Percentiles rank a stretch among this genome's conserved stretches.
Evolutionary conservation across 1,139 yeast species (phyloP).

Genomic region (Kurtzmaniella quercitrusa): DNA sequence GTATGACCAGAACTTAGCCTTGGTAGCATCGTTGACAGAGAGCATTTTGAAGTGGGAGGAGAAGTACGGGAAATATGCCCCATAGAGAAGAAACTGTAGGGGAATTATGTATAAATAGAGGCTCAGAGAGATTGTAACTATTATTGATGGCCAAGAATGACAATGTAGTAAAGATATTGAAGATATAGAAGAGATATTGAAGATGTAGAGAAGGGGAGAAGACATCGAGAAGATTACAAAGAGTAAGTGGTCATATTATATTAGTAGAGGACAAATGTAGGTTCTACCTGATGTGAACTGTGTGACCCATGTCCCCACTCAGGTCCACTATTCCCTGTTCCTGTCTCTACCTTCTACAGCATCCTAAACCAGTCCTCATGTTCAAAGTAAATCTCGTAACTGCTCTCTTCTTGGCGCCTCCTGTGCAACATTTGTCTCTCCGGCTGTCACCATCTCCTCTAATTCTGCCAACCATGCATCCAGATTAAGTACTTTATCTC

Average conservation of each 20-base stretch:
- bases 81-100: slow-evolving; percentile 15
- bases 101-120: neutral
- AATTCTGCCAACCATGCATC: slow-evolving; percentile 42
- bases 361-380: no score
- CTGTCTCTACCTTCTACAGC: no score
- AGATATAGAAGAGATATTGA: no score
- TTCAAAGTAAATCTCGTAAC: slow-evolving; percentile 19
- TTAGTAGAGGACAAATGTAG: no score
- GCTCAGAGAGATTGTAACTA: neutral
- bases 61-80: slow-evolving; percentile 55
- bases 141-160: neutral
- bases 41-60: slow-evolving; percentile 76
- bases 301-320: no score
- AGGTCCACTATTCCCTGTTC: no score
- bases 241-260: no score
- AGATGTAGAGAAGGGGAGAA: no score
- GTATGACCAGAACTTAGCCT: slow-evolving; percentile 54
- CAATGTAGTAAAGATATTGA: neutral
- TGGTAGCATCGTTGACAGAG: slow-evolving; percentile 69
- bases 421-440: slow-evolving; percentile 7
- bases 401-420: slow-evolving; percentile 14
- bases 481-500: slow-evolving; percentile 67
- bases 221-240: no score
- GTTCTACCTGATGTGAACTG: no score
- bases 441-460: slow-evolving; percentile 21